A percentile compares a stretch with the other conserved stretches of the same genome.
phyloP scores from a whole-genome alignment of 768 basidiomycete species.

The Leccinum obscurum region DNA sequence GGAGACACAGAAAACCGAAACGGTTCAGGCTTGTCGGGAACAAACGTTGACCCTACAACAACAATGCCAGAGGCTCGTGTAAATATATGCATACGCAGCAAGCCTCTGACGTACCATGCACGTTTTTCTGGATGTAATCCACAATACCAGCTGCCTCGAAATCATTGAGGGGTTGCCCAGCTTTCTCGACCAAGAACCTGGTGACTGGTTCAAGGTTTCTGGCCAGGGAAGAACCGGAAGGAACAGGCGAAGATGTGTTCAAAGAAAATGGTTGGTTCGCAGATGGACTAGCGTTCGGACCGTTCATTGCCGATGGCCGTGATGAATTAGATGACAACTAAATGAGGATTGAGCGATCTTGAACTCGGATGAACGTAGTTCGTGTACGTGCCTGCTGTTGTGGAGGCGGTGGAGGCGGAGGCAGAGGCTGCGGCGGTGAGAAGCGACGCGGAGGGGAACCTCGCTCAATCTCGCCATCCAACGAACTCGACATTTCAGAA shows the following conservation, averaged over 20 bases:
- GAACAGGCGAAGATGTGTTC: constrained; percentile 14
- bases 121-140: constrained; percentile 52
- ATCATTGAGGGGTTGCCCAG: constrained; percentile 47
- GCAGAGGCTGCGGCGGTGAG: constrained; percentile 23
- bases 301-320: constrained; percentile 17
- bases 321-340: constrained; percentile 25
- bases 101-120: constrained; percentile 39
- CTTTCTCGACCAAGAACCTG: constrained; percentile 48
- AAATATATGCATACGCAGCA: constrained; percentile 14
- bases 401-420: constrained; percentile 23
- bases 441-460: constrained; percentile 27
- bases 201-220: constrained; percentile 50
- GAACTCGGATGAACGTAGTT: constrained; percentile 16
- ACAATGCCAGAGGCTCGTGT: constrained; percentile 11
- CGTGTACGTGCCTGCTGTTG: constrained; percentile 30
- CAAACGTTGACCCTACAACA: constrained; percentile 23
- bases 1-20: constrained; percentile 60
- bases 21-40: constrained; percentile 46
- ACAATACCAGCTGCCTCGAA: constrained; percentile 58
- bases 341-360: constrained; percentile 26
- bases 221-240: constrained; percentile 31
- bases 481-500: constrained; percentile 19
- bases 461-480: constrained; percentile 30
- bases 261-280: constrained; percentile 21
- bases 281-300: constrained; percentile 16